Evolutionary conservation across 106 monocot species (phyloP), one percentile per base, ranked within the genome.

Genomic region (Phalaenopsis equestris): DNA sequence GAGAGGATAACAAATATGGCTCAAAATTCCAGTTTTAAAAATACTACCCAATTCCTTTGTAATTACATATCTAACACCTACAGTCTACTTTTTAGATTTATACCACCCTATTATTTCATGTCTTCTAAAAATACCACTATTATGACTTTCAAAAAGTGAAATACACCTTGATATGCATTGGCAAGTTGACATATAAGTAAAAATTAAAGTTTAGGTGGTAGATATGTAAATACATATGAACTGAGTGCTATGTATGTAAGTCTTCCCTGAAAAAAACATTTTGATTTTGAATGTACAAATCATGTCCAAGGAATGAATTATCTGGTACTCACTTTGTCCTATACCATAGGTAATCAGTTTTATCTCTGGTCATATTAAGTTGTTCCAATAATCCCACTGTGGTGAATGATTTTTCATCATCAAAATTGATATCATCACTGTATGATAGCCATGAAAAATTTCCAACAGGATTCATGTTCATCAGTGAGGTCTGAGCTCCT

Each of bases 301-400:
- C 37, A 70, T n/a, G 5, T 39, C 15, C 8, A 70, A 14, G 64
- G 5, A 37, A 70, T 39, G 38, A 18, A 21, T 8, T n/a, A 67
- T 77, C 8, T 58, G 65, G 17, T 86, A 88, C 98, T 91, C 75
- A 99, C 98, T 91, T 86, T 78, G 98, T 99, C 5, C 87, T 93
- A 81, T 99, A 99, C 98, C 98, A 99, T 49, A 99, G 78, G 83
- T 99, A 99, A 82, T 99, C 98, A 75, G 94, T 90, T 42, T 19
- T 78, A 91, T 99, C 98, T 84, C 98, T 86, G 7, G 98, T 99
- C 19, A 92, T 83, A 83, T 87, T 93, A 76, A 99, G 75, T 77
- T 99, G 98, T 72, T 99, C 98, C 77, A 93, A 49, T 75, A 99
- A 81, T 7, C 98, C 98, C 24, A 80, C 85, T 5, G 84, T 84